phyloP scores from a whole-genome alignment of 495 filamentous ascomycete species.

The Opeltia flavorubescens region DNA sequence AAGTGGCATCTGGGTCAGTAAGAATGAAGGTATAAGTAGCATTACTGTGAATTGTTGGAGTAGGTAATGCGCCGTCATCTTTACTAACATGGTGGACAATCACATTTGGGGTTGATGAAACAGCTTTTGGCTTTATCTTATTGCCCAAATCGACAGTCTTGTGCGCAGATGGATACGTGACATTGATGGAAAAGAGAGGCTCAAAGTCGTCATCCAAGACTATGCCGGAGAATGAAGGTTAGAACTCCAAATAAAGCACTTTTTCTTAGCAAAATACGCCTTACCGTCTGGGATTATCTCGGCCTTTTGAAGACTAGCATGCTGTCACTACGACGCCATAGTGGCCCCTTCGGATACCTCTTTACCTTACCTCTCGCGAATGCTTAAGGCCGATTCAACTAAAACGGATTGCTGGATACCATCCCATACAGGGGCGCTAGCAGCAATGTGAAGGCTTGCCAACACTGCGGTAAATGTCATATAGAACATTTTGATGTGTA shows the following conservation, averaged over 20 bases:
- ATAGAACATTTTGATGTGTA: too few relatives aligned
- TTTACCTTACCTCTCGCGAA: slow-evolving; percentile 1
- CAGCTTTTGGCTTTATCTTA: slow-evolving; percentile 35
- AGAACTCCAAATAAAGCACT: not conserved
- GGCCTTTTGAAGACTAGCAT: slow-evolving; percentile 38
- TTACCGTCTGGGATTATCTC: slow-evolving; percentile 46
- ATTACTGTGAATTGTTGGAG: slow-evolving; percentile 5
- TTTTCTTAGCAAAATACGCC: too few relatives aligned
- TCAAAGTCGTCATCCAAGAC: slow-evolving; percentile 52
- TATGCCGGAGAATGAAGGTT: slow-evolving; percentile 13
- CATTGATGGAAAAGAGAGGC: slow-evolving; percentile 36
- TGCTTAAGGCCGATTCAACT: not conserved
- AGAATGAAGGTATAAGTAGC: slow-evolving; percentile 33
- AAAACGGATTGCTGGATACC: not conserved
- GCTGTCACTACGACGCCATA: not conserved
- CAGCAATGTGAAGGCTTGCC: not conserved
- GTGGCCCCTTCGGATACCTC: not conserved
- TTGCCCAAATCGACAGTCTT: slow-evolving; percentile 44
- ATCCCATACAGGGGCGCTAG: not conserved
- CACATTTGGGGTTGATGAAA: slow-evolving; percentile 37
- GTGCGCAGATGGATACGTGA: slow-evolving; percentile 33
- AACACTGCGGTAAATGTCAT: too few relatives aligned
- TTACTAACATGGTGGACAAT: slow-evolving; percentile 16
- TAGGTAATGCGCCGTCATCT: not conserved
- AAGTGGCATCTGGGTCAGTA: slow-evolving; percentile 60